Evolutionary conservation across 2,329 filamentous ascomycete genomes (phyloP).

Genomic region (Thelonectria blattea): DNA sequence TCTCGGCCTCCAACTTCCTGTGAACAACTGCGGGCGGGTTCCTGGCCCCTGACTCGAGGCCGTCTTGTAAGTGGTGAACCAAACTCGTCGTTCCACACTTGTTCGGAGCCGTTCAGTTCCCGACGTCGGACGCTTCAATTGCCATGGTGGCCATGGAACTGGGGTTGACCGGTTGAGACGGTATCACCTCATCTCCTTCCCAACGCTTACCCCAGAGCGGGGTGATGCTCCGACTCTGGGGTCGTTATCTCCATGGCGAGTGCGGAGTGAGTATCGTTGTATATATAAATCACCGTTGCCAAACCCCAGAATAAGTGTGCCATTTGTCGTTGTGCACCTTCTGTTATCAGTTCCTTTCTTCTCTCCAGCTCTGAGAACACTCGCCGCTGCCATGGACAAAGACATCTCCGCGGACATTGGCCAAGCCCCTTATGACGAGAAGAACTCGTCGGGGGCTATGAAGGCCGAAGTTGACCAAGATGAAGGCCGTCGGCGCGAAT

Average conservation of each 20-base stretch:
- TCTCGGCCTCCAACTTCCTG: background rate
- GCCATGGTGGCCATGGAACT: background rate
- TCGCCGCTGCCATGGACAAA: slow-evolving; percentile 16
- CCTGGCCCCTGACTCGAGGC: background rate
- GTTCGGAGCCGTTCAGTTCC: background rate
- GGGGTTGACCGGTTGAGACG: background rate
- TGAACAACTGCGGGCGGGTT: background rate
- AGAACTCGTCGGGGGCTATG: background rate
- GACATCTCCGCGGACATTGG: background rate
- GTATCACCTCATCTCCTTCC: background rate
- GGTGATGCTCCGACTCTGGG: background rate
- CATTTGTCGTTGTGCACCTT: background rate
- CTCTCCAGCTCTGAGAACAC: background rate
- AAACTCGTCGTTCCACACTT: background rate
- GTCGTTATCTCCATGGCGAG: background rate
- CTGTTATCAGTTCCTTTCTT: background rate
- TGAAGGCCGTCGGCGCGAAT: slow-evolving; percentile 26
- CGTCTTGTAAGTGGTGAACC: background rate
- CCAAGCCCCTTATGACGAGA: slow-evolving; percentile 21
- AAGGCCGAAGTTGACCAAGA: background rate
- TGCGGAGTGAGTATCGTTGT: background rate
- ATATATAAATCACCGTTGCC: background rate
- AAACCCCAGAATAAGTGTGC: background rate
- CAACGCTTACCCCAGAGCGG: slow-evolving; percentile 1
- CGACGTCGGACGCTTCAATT: background rate